Evolutionary conservation across 768 basidiomycete species (phyloP), one percentile per base, ranked within the genome.

Genomic region (Pisolithus albus): DNA sequence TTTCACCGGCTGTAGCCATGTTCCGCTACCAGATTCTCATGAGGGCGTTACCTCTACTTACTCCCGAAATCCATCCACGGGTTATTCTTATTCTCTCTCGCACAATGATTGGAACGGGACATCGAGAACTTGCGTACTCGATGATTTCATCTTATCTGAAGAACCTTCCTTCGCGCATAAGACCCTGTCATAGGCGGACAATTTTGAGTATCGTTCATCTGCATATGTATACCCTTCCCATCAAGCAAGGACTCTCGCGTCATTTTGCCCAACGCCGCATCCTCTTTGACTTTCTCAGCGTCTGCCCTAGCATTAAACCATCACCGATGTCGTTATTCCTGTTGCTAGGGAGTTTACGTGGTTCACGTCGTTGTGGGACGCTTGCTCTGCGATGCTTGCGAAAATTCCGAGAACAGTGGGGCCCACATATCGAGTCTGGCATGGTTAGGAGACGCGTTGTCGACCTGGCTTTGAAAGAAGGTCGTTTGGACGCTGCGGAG

Each of bases 401-500:
- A 40, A 58, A 63, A 41, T 87, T 83, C 62, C 70, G 70, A 56
- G 61, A 62, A 48, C 70, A 72, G 56, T 88, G 82, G 82, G 86
- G 86, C 3, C 50, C 65, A 18, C 64, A 63, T 23, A 68, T 84
- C 5, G 77, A 77, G 57, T 80, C 85, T 66, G 70, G 74, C 47
- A 69, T 72, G 19, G 84, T 88, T 19, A 75, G 78, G 59, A 76
- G 81, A 52, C 78, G 83, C 39, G 64, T 88, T 48, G 75, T 75
- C 5, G 67, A 64, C 39, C 70, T 85, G 44, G 86, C 84, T 28
- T 59, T 84, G 50, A 85, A 83, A 63, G 80, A 88, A 68, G 79
- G 83, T 15, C 76, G 82, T 42, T 64, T 71, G 54, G 80, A 81
- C 59, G 76, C 85, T 52, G 67, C 63, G 37, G 55, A 48, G 19